Evolutionary conservation across 345 rosid species (phyloP).

Genomic region (Murraya koenigii): DNA sequence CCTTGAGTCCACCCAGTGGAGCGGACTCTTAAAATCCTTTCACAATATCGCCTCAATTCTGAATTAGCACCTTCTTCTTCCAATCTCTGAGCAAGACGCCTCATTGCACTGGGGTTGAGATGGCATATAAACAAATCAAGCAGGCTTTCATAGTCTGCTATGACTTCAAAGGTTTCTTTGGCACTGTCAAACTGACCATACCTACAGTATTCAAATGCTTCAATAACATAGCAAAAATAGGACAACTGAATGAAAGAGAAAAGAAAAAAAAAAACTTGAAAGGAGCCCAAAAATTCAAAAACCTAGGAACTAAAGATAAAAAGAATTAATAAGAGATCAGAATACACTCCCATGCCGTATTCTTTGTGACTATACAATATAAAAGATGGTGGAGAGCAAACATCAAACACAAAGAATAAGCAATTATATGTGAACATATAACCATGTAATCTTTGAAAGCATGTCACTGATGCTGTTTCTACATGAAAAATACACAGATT

Average conservation of each 20-base stretch:
- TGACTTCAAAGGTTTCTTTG: constrained; percentile 97
- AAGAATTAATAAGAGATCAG: not conserved
- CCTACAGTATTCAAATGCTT: constrained; percentile 46
- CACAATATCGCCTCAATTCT: constrained; percentile 86
- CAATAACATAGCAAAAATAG: constrained; percentile 6
- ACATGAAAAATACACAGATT: not conserved
- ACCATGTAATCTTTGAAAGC: not conserved
- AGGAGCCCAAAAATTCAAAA: not conserved
- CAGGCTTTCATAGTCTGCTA: constrained; percentile 90
- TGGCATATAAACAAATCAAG: constrained; percentile 96
- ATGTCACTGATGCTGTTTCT: not conserved
- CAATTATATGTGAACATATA: not conserved
- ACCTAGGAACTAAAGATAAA: not conserved
- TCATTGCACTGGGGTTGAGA: constrained; percentile 98
- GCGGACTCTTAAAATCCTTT: constrained; percentile 85
- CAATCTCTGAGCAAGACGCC: constrained; percentile 91
- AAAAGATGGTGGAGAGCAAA: not conserved
- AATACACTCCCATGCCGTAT: not conserved
- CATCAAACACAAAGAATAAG: not conserved
- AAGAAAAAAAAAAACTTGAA: not conserved
- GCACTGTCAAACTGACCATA: constrained; percentile 96
- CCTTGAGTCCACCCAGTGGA: constrained; percentile 99
- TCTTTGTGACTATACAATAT: not conserved
- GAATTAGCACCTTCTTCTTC: constrained; percentile 91
- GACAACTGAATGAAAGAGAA: not conserved